These are phyloP conservation scores for Yamagishiella unicocca DNA, from an alignment of 139 green algal species.

Conservation along the genomic window DNA sequence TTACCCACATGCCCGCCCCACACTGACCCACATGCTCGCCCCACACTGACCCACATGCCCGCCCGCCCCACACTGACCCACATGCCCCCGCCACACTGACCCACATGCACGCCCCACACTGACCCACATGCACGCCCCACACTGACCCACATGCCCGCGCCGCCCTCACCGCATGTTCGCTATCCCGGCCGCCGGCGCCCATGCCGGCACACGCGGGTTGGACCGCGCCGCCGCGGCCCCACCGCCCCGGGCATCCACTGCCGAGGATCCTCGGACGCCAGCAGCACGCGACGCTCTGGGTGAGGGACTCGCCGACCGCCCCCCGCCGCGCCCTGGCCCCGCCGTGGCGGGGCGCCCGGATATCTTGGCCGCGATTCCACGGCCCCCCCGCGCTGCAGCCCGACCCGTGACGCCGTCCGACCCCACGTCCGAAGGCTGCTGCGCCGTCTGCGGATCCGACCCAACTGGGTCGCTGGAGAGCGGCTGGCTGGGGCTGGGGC, in stretches of 20 bases:
- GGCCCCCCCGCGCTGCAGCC: background rate
- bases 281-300: no score
- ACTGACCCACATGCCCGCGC: background rate
- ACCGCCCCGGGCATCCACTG: background rate
- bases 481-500: conserved; percentile 15
- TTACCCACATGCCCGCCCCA: no score
- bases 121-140: no score
- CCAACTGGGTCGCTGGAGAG: background rate
- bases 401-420: background rate
- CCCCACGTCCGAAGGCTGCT: background rate
- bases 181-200: conserved; percentile 6
- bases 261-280: no score
- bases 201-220: background rate
- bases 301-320: no score
- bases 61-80: no score
- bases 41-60: no score
- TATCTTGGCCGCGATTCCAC: conserved; percentile 21
- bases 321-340: background rate
- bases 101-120: no score
- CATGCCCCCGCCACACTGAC: no score
- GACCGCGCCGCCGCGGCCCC: background rate
- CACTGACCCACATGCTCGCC: no score
- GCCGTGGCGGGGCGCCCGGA: background rate
- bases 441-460: no score
- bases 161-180: conserved; percentile 14